A percentile compares a stretch with the other conserved stretches of the same genome.
These are phyloP conservation scores for Kuraishia ogatae DNA, from an alignment of 805 yeast species.

Conservation along the genomic window DNA sequence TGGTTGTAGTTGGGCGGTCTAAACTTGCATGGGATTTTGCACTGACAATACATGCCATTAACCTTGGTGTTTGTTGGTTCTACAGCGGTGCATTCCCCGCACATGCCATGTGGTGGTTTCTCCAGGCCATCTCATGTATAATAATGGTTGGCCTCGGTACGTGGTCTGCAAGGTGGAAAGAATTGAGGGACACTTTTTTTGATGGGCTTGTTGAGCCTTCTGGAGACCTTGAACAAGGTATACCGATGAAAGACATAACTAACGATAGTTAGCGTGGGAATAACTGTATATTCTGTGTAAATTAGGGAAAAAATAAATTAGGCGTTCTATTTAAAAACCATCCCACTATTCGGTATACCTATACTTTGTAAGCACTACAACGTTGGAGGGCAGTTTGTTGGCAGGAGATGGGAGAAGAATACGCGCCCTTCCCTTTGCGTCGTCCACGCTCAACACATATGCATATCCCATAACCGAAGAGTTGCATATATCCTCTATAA, in stretches of 20 bases:
- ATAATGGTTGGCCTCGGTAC: conserved; percentile 77
- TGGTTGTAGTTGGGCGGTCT: conserved; percentile 83
- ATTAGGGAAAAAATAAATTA: too few relatives aligned
- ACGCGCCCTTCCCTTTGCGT: conserved; percentile 56
- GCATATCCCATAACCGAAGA: conserved; percentile 74
- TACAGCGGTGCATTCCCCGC: conserved; percentile 62
- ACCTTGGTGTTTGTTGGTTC: conserved; percentile 60
- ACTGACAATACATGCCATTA: conserved; percentile 79
- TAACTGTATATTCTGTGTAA: too few relatives aligned
- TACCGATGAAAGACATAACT: conserved; percentile 3
- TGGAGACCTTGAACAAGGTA: background rate
- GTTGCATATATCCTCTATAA: conserved; percentile 39
- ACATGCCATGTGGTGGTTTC: conserved; percentile 74
- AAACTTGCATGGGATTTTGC: conserved; percentile 97
- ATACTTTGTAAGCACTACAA: conserved; percentile 65
- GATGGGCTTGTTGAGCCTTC: conserved; percentile 63
- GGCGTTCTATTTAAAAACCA: too few relatives aligned
- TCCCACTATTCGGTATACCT: conserved; percentile 68
- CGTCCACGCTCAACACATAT: conserved; percentile 54
- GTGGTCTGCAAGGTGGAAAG: conserved; percentile 88
- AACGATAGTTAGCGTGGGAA: background rate
- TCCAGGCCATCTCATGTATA: conserved; percentile 61
- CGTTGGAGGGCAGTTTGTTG: conserved; percentile 59
- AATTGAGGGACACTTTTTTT: conserved; percentile 80
- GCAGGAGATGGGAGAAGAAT: conserved; percentile 86